Conservation (phyloP, 352 stramenopile genomes). For the Globisporangium acanthophoron region DNA sequence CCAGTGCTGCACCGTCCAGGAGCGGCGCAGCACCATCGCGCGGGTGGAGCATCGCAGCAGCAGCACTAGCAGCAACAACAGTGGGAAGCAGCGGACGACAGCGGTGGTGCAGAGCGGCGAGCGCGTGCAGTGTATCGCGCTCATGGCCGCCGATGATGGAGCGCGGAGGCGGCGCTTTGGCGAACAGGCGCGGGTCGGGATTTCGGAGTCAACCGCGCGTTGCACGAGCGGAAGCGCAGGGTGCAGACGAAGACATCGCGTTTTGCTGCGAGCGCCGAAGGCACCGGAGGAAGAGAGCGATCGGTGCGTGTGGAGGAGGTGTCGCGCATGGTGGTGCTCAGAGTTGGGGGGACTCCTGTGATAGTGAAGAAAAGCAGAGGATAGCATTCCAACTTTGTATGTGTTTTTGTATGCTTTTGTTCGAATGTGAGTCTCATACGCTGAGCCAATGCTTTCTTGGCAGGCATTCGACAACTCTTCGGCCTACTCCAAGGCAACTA, state of each 20-base stretch:
- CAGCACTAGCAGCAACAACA: not conserved
- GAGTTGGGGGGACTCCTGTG: too few relatives aligned
- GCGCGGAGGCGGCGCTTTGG: not conserved
- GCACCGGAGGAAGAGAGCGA: too few relatives aligned
- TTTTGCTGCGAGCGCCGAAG: too few relatives aligned
- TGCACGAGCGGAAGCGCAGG: too few relatives aligned
- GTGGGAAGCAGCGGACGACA: not conserved
- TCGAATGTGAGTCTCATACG: too few relatives aligned
- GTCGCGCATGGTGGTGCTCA: too few relatives aligned
- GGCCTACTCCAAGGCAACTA: not conserved
- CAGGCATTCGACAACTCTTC: not conserved
- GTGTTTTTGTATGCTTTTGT: too few relatives aligned
- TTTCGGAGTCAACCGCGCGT: not conserved
- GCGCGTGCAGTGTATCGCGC: not conserved
- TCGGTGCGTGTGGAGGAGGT: too few relatives aligned
- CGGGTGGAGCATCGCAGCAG: not conserved
- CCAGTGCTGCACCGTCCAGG: constrained; percentile 85
- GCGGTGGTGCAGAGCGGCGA: too few relatives aligned
- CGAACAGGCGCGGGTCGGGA: not conserved
- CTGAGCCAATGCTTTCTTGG: not conserved
- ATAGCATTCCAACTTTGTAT: too few relatives aligned
- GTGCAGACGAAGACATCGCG: too few relatives aligned
- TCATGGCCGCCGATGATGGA: not conserved
- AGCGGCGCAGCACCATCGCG: constrained; percentile 67
- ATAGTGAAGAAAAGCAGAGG: not conserved